These are phyloP conservation scores for Isabelozyma gotoi DNA, from an alignment of 805 yeast genomes.

Conservation along the genomic window DNA sequence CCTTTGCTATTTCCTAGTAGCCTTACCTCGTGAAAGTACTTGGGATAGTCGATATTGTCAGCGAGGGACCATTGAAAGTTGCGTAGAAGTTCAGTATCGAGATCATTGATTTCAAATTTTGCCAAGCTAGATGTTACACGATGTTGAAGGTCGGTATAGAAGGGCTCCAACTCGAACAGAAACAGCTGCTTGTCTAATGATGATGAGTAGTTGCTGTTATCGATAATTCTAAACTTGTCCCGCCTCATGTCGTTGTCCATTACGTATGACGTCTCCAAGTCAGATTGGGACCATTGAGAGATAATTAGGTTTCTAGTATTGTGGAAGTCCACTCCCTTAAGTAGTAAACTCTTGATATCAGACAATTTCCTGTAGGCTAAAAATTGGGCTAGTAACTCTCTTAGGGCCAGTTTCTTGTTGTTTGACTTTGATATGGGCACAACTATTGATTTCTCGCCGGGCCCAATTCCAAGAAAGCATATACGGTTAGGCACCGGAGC, in stretches of 20 bases:
- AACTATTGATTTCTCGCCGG: constrained; percentile 16
- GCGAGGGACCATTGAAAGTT: neutral
- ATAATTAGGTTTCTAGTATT: neutral
- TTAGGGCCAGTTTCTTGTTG: neutral
- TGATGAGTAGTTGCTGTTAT: neutral
- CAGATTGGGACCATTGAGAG: neutral
- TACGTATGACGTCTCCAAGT: neutral
- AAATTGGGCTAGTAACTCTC: neutral
- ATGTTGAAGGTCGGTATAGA: neutral
- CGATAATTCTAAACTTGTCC: constrained; percentile 4
- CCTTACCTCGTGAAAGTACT: constrained; percentile 45
- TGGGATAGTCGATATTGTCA: constrained; percentile 9
- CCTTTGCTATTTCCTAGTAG: constrained; percentile 20
- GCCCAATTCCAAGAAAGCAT: constrained; percentile 26
- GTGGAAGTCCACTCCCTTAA: neutral
- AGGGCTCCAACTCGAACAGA: constrained; percentile 15
- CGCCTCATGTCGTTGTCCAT: constrained; percentile 1
- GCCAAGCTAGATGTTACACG: neutral
- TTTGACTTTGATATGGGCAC: constrained; percentile 16
- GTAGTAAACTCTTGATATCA: neutral
- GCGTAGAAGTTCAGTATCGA: constrained; percentile 1
- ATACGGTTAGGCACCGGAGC: constrained; percentile 30
- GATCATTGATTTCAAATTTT: constrained; percentile 1
- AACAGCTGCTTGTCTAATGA: constrained; percentile 18
- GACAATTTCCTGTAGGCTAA: neutral